Evolutionary conservation across 352 stramenopile genomes (phyloP).

Genomic region (Pythium scleroteichum): DNA sequence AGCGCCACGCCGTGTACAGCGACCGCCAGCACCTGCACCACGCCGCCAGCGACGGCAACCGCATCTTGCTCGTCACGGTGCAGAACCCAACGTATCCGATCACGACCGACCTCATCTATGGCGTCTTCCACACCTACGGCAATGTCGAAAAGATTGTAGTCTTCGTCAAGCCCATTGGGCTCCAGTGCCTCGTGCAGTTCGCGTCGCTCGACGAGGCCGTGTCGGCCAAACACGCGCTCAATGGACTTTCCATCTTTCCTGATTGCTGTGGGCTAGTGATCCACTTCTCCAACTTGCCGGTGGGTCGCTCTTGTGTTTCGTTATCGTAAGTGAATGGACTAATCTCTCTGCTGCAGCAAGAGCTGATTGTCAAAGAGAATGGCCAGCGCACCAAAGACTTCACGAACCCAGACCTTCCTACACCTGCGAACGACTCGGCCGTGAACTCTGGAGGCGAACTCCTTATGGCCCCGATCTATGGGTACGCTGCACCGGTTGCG

Average conservation of each 20-base stretch:
- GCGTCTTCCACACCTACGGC: conserved; percentile 51
- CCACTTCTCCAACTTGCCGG: conserved; percentile 59
- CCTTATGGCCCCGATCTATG: conserved; percentile 19
- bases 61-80: conserved; percentile 67
- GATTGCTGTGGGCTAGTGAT: conserved; percentile 64
- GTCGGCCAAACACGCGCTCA: conserved; percentile 43
- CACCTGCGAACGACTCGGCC: conserved; percentile 28
- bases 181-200: conserved; percentile 64
- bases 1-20: conserved; percentile 24
- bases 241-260: conserved; percentile 57
- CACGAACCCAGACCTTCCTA: conserved; percentile 40
- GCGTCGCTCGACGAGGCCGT: conserved; percentile 42
- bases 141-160: conserved; percentile 61
- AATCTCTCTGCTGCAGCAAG: conserved; percentile 31
- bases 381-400: conserved; percentile 52
- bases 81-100: conserved; percentile 67
- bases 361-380: conserved; percentile 68
- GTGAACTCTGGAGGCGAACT: conserved; percentile 34
- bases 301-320: conserved; percentile 12
- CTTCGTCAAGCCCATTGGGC: conserved; percentile 57
- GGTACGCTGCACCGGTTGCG: conserved; percentile 18
- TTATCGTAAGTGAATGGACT: not conserved
- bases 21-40: conserved; percentile 11
- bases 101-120: conserved; percentile 52
- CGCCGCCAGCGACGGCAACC: conserved; percentile 33